phyloP scores from a whole-genome alignment of 2,329 filamentous ascomycete species.

The Neoscytalidium dimidiatum region DNA sequence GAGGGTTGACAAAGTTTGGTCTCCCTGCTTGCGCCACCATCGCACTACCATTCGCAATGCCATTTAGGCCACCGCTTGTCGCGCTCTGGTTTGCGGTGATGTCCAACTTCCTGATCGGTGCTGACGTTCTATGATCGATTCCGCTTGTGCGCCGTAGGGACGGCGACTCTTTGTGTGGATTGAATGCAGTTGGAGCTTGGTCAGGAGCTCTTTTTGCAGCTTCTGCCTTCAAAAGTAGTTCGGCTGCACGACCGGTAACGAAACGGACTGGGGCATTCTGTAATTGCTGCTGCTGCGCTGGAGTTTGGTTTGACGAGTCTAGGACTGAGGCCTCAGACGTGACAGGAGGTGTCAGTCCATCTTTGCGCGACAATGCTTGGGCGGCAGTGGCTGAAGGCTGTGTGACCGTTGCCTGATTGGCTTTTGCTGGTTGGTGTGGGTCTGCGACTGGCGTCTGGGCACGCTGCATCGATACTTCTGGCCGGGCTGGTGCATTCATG shows the following conservation, averaged over 20 bases:
- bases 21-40: slow-evolving; percentile 7
- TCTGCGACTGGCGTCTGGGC: slow-evolving; percentile 22
- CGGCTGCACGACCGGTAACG: slow-evolving; percentile 47
- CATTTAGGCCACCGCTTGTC: neutral
- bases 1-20: slow-evolving; percentile 51
- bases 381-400: neutral
- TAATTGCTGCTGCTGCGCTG: slow-evolving; percentile 26
- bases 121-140: slow-evolving; percentile 77
- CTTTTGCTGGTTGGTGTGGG: neutral
- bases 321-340: slow-evolving; percentile 25
- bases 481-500: slow-evolving; percentile 11
- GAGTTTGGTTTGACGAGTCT: slow-evolving; percentile 23
- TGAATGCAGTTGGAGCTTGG: slow-evolving; percentile 41
- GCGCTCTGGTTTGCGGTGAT: neutral
- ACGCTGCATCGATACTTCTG: neutral
- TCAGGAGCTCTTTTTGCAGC: slow-evolving; percentile 31
- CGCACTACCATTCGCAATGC: neutral
- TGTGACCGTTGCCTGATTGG: slow-evolving; percentile 29
- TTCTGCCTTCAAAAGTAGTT: slow-evolving; percentile 39
- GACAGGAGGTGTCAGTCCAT: neutral
- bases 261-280: slow-evolving; percentile 43
- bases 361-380: neutral
- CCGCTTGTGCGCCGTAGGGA: slow-evolving; percentile 88
- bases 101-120: slow-evolving; percentile 56
- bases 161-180: slow-evolving; percentile 58